Evolutionary conservation across 192 early-diverging fungal species (phyloP).

Genomic region (Thamnidium elegans): DNA sequence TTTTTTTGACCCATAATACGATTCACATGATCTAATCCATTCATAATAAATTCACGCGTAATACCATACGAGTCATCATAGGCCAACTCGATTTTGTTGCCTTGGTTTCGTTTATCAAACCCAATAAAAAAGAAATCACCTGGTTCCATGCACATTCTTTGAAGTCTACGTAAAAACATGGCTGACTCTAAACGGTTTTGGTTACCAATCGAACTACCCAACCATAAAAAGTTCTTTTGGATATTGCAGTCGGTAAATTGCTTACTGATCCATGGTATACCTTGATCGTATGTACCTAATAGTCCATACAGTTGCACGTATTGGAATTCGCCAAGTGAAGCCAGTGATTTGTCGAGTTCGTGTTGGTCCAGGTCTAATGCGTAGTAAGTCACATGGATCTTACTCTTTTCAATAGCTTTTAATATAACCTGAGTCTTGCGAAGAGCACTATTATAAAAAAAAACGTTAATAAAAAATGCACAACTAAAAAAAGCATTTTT

Average conservation of each 20-base stretch:
- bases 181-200: conserved; percentile 59
- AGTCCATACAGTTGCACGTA: conserved; percentile 76
- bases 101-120: conserved; percentile 78
- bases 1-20: conserved; percentile 50
- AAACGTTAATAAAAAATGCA: not conserved
- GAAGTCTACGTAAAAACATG: conserved; percentile 61
- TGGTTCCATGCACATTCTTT: conserved; percentile 51
- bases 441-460: conserved; percentile 56
- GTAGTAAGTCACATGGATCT: conserved; percentile 73
- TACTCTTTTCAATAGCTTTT: conserved; percentile 63
- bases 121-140: conserved; percentile 83
- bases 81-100: conserved; percentile 65
- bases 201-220: conserved; percentile 91
- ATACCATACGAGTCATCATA: conserved; percentile 82
- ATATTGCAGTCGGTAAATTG: conserved; percentile 33
- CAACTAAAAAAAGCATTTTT: not conserved
- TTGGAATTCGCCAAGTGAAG: conserved; percentile 58
- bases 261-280: conserved; percentile 54
- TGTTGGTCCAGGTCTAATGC: conserved; percentile 86
- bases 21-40: conserved; percentile 79
- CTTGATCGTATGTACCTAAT: conserved; percentile 88
- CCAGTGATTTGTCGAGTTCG: conserved; percentile 72
- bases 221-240: conserved; percentile 78
- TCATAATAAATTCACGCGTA: conserved; percentile 81
- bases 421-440: conserved; percentile 86